These are phyloP conservation scores for Silene coronaria DNA, from an alignment of 179 eudicot genomes.

Conservation along the genomic window DNA sequence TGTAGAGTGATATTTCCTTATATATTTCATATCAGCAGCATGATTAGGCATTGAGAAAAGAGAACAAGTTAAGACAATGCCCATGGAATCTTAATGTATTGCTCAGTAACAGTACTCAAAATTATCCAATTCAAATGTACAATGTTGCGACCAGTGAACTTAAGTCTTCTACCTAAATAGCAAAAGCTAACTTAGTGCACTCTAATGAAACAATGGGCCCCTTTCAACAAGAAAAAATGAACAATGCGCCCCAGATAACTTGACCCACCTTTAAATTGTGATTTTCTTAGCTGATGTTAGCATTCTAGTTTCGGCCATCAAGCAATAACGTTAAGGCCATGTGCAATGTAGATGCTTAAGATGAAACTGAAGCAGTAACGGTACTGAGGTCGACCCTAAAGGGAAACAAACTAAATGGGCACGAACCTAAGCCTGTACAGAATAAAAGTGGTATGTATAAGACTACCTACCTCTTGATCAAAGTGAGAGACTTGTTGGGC, in stretches of 20 bases:
- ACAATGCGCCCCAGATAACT: background rate
- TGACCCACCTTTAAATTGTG: background rate
- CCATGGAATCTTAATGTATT: constrained; percentile 7
- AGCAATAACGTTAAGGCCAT: background rate
- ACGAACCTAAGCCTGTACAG: background rate
- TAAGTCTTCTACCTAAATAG: background rate
- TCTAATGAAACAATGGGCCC: background rate
- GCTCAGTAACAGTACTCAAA: background rate
- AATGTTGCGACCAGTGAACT: constrained; percentile 6
- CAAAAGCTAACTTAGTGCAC: background rate
- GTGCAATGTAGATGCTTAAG: background rate
- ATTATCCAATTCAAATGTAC: background rate
- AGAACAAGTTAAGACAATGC: constrained; percentile 3
- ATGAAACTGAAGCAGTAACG: background rate
- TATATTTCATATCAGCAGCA: background rate
- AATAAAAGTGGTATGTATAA: background rate
- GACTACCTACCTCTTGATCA: constrained; percentile 87
- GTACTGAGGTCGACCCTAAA: constrained; percentile 1
- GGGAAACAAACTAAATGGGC: background rate
- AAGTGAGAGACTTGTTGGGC: constrained; percentile 47
- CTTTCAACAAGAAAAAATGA: background rate
- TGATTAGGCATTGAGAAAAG: background rate
- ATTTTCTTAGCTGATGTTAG: constrained; percentile 1
- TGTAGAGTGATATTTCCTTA: background rate
- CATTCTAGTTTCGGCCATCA: background rate